Percentiles rank a stretch among this genome's conserved stretches.
Conservation (phyloP, 1,284 basidiomycete species). For the Sutorius eximius region DNA sequence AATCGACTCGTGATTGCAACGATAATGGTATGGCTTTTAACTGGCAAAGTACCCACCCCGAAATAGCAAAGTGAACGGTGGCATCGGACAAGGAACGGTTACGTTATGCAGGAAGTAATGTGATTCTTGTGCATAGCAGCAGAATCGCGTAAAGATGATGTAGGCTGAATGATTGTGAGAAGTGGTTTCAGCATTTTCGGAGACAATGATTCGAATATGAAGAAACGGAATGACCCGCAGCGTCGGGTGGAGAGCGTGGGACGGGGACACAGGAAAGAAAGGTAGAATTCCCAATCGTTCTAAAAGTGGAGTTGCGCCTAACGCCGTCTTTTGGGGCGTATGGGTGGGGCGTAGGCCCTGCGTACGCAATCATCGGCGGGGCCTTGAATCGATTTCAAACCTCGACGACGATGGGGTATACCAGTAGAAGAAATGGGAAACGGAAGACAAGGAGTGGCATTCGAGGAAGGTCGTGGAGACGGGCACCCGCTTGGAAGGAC, state of each 20-base stretch:
- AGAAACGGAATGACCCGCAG: not conserved
- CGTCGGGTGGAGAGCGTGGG: not conserved
- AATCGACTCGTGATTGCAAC: not conserved
- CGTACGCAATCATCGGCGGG: not conserved
- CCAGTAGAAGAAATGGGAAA: not conserved
- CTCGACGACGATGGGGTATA: not conserved
- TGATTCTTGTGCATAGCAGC: not conserved
- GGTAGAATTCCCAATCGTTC: not conserved
- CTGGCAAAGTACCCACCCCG: not conserved
- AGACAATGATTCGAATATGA: not conserved
- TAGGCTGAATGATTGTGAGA: slow-evolving; percentile 11
- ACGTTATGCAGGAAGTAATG: slow-evolving; percentile 2
- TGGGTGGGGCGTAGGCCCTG: not conserved
- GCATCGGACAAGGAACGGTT: not conserved
- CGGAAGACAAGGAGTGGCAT: not conserved
- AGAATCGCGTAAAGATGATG: not conserved
- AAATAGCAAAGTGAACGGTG: not conserved
- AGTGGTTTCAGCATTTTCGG: not conserved
- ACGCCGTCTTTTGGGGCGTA: not conserved
- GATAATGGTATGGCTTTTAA: not conserved
- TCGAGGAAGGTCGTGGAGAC: not conserved
- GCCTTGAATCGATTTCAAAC: not conserved
- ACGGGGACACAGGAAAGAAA: not conserved
- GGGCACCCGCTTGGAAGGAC: no score
- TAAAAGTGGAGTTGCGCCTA: not conserved